phyloP scores from a whole-genome alignment of 208 protist genomes.

The Trypanosoma theileri region DNA sequence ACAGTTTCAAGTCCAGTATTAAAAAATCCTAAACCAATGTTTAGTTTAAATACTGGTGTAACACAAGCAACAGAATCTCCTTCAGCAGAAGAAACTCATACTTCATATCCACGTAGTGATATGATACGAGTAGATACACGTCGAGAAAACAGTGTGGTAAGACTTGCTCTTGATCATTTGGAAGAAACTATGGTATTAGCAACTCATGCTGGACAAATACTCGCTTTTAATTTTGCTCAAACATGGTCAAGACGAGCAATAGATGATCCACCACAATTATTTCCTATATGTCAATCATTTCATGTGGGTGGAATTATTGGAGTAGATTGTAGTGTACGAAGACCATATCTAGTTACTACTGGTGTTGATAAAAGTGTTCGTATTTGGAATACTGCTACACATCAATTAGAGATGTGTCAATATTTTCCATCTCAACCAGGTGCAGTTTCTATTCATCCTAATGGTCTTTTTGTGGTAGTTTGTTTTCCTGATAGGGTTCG shows the following conservation, averaged over 20 bases:
- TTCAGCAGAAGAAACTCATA: neutral
- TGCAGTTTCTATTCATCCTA: conserved; percentile 93
- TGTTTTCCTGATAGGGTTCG: conserved; percentile 94
- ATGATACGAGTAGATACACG: conserved; percentile 8
- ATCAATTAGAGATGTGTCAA: conserved; percentile 85
- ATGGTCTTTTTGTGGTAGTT: conserved; percentile 92
- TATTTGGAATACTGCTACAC: conserved; percentile 95
- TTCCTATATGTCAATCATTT: conserved; percentile 74
- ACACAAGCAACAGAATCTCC: conserved; percentile 12
- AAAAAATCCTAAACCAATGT: conserved; percentile 8
- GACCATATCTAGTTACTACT: conserved; percentile 93
- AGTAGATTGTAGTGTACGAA: conserved; percentile 92
- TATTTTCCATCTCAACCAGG: conserved; percentile 85
- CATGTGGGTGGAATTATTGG: conserved; percentile 88
- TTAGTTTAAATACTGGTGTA: conserved; percentile 13
- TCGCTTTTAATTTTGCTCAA: conserved; percentile 54
- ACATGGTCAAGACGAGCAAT: conserved; percentile 40
- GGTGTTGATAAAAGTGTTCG: conserved; percentile 91
- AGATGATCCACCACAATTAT: conserved; percentile 26
- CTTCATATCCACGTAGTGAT: conserved; percentile 1
- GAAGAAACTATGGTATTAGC: conserved; percentile 70
- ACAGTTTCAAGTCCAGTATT: neutral
- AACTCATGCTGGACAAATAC: conserved; percentile 61
- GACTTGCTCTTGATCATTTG: conserved; percentile 62
- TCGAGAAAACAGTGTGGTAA: conserved; percentile 41